Evolutionary conservation across 2,329 filamentous ascomycete species (phyloP).

Genomic region (Trichophyton benhamiae): DNA sequence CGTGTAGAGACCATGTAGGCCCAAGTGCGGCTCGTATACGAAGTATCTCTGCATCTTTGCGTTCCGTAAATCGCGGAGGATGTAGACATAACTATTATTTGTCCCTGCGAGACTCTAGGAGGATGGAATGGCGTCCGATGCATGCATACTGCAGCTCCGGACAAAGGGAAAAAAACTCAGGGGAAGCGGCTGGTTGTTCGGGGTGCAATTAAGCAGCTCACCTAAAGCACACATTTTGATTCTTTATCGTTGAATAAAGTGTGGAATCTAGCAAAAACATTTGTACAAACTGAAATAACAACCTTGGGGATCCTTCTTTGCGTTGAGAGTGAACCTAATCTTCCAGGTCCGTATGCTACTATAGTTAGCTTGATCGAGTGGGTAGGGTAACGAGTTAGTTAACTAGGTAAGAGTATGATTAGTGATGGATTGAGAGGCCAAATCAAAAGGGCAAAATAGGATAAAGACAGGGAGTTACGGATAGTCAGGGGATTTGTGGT

Average conservation of each 20-base stretch:
- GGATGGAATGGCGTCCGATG: background rate
- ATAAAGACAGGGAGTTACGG: background rate
- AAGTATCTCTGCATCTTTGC: background rate
- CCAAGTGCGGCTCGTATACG: conserved; percentile 1
- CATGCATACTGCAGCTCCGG: background rate
- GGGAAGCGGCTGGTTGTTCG: background rate
- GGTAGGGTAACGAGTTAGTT: no score
- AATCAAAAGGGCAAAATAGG: background rate
- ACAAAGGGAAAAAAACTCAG: background rate
- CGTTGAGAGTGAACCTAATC: background rate
- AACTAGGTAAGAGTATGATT: no score
- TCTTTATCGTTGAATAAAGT: background rate
- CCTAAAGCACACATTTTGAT: background rate
- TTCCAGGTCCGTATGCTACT: no score
- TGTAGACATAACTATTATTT: background rate
- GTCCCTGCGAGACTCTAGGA: background rate
- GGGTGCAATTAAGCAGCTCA: background rate
- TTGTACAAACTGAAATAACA: background rate
- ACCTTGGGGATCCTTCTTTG: background rate
- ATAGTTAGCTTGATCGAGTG: no score
- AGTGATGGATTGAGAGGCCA: background rate
- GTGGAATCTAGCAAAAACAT: background rate
- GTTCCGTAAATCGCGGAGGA: background rate
- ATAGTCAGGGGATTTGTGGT: background rate
- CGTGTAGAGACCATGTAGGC: background rate